Conservation (phyloP, 2,329 filamentous ascomycete genomes). For the Colletotrichum higginsianum region DNA sequence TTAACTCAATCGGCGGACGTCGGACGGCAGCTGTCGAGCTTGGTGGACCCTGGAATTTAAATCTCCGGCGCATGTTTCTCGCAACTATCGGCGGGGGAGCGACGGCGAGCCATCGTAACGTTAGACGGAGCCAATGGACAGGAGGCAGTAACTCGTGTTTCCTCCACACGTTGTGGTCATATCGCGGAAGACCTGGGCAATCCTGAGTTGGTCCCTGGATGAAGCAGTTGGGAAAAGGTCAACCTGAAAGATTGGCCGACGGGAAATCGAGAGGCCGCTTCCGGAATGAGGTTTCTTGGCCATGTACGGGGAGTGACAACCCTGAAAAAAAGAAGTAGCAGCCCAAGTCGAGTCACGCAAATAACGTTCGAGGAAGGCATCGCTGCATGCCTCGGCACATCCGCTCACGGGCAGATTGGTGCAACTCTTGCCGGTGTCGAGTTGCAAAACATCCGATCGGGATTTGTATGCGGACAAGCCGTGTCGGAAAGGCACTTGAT, state of each 20-base stretch:
- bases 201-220: background rate
- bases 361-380: background rate
- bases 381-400: constrained; percentile 22
- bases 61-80: constrained; percentile 37
- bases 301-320: background rate
- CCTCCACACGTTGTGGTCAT: background rate
- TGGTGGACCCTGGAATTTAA: constrained; percentile 35
- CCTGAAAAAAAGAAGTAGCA: background rate
- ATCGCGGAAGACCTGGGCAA: background rate
- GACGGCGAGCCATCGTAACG: background rate
- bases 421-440: constrained; percentile 3
- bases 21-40: background rate
- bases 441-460: background rate
- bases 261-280: background rate
- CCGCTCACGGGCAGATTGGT: background rate
- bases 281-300: background rate
- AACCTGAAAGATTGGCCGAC: background rate
- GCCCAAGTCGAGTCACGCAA: background rate
- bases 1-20: constrained; percentile 23
- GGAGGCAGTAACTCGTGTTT: background rate
- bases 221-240: background rate
- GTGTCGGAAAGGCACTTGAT: background rate
- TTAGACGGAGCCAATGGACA: background rate
- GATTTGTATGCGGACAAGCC: background rate
- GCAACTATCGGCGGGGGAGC: constrained; percentile 2